Evolutionary conservation across 2,329 filamentous ascomycete species (phyloP).

Genomic region (Phaeoacremonium minimum): DNA sequence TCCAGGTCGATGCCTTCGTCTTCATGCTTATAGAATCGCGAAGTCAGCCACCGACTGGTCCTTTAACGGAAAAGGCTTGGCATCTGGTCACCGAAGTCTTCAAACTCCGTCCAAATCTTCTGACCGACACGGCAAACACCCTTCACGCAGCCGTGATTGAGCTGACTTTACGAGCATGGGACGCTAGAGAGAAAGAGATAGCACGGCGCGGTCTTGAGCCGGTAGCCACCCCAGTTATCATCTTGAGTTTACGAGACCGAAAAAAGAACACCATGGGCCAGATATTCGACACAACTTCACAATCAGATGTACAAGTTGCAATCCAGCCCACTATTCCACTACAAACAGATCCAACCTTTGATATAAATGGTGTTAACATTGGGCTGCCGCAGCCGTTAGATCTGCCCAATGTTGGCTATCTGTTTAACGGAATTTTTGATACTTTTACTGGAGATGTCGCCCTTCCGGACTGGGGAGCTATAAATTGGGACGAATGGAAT

Average conservation of each 20-base stretch:
- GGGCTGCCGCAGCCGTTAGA: neutral
- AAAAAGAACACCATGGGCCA: conserved; percentile 5
- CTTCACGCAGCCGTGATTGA: conserved; percentile 13
- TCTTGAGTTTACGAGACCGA: conserved; percentile 6
- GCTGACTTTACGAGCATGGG: conserved; percentile 14
- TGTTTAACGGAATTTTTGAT: conserved; percentile 8
- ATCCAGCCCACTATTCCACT: neutral
- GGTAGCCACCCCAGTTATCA: conserved; percentile 3
- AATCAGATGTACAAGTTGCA: no score
- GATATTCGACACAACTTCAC: no score
- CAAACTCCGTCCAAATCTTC: conserved; percentile 7
- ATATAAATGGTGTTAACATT: neutral
- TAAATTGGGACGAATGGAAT: conserved; percentile 11
- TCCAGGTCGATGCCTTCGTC: conserved; percentile 14
- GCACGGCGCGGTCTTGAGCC: conserved; percentile 4
- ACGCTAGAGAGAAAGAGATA: conserved; percentile 11
- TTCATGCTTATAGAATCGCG: conserved; percentile 12
- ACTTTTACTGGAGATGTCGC: conserved; percentile 8
- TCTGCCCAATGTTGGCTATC: conserved; percentile 3
- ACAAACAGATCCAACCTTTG: no score
- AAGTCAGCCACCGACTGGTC: conserved; percentile 9
- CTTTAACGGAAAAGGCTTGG: conserved; percentile 12
- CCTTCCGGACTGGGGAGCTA: conserved; percentile 5
- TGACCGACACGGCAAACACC: conserved; percentile 6
- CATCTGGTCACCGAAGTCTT: conserved; percentile 12